Base-by-base conservation (phyloP, 2,329 filamentous ascomycete genomes). In the Talaromyces sp. region DNA sequence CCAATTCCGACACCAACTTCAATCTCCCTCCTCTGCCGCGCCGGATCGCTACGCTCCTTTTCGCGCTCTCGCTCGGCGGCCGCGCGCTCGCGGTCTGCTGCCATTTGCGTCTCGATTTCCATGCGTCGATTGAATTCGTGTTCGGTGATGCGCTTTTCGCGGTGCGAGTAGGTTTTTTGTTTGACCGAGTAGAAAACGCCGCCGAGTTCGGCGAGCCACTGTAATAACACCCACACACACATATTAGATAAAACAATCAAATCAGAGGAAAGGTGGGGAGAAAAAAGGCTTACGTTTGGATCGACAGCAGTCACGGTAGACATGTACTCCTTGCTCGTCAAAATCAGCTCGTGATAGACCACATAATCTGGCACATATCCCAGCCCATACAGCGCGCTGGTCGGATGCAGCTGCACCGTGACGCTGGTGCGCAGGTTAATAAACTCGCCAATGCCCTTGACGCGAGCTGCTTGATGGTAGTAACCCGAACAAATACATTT, bases 311-410 rank as follows among this genome's bases (percentile, higher is more conserved):
- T 99, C 9, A 99, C 95, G 4, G 92, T 96, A 3, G 91, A 96
- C 87, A 99, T 97, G 80, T 98, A 99, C 74, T 98, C 95, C 73
- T 96, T 97, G 61, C 89, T 91, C 0, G 95, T 99, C 64, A 99
- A 86, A 69, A 99, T 96, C 62, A 99, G 85, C 76, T 99, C 95
- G 81, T 99, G 95, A 77, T 99, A 99, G 50, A 99, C 88, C 58
- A 99, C 92, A 72, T 98, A 98, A 73, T 99, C 95, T 1, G 96
- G 95, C 28, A 96, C 85, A 75, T 96, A 96, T 4, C 95, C 95
- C 1, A 92, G 83, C 28, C 95, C 95, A 73, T 97, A 98, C 0
- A 99, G 84, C 1, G 95, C 92, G 65, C 89, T 93, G 0, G 95
- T 99, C 1, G 95, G 95, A 73, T 99, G 96, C 33, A 99, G 83